A percentile compares a stretch with the other conserved stretches of the same genome.
phyloP scores from a whole-genome alignment of 768 basidiomycete species.

The Lactarius hatsudake region DNA sequence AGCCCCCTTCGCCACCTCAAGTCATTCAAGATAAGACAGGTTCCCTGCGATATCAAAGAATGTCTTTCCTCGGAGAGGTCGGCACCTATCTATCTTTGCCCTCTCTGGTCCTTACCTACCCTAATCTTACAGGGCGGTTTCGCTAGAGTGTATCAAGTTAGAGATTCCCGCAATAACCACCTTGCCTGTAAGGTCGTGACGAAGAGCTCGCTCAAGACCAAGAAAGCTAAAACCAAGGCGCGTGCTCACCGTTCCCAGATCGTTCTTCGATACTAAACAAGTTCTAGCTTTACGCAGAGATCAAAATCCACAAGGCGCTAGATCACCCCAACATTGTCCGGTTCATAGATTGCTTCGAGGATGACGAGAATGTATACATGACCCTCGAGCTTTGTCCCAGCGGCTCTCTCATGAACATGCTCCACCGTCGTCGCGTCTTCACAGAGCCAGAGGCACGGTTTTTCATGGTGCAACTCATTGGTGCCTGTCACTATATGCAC shows the following conservation, averaged over 20 bases:
- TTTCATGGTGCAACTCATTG: constrained; percentile 92
- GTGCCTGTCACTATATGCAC: constrained; percentile 98
- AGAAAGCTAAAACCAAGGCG: constrained; percentile 97
- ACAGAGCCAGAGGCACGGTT: constrained; percentile 91
- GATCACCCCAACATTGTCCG: constrained; percentile 89
- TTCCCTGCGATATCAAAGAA: constrained; percentile 57
- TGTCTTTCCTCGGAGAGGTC: constrained; percentile 90
- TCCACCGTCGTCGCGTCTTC: constrained; percentile 81
- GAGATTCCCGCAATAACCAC: constrained; percentile 59
- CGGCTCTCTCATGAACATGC: constrained; percentile 88
- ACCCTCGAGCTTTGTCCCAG: constrained; percentile 88
- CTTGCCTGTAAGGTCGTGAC: constrained; percentile 93
- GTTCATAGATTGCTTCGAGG: constrained; percentile 95
- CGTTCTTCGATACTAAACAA: neutral
- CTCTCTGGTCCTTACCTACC: neutral
- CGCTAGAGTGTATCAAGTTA: constrained; percentile 94
- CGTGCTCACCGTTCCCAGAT: constrained; percentile 19
- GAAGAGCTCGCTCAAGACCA: constrained; percentile 88
- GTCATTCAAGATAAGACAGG: constrained; percentile 66
- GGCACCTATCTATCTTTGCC: constrained; percentile 31
- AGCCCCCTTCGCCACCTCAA: constrained; percentile 77
- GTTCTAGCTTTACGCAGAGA: constrained; percentile 90
- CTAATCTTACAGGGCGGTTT: constrained; percentile 71
- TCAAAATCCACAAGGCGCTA: constrained; percentile 93
- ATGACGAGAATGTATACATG: constrained; percentile 95